These are phyloP conservation scores for Diaporthe longicolla DNA, from an alignment of 2,329 filamentous ascomycete genomes.

Conservation along the genomic window DNA sequence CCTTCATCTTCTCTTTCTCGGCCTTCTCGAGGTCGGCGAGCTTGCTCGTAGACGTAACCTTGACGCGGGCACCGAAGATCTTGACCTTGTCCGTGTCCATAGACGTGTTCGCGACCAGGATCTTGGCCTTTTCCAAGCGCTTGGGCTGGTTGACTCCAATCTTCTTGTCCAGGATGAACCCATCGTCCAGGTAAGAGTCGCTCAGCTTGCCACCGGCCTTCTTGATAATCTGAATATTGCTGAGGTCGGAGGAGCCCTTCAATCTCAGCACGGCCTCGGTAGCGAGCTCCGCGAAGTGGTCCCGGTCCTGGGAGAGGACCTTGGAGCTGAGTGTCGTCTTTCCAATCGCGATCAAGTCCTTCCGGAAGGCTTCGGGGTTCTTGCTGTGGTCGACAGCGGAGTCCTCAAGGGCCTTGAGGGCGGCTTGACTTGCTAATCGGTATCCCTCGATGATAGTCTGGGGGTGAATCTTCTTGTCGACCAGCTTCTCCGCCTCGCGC, in stretches of 20 bases:
- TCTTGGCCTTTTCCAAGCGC: slow-evolving; percentile 97
- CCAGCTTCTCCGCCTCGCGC: slow-evolving; percentile 95
- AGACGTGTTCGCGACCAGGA: slow-evolving; percentile 95
- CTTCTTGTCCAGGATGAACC: slow-evolving; percentile 99
- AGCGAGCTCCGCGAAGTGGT: slow-evolving; percentile 91
- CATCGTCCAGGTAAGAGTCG: slow-evolving; percentile 97
- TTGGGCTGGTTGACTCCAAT: slow-evolving; percentile 99
- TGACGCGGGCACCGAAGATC: slow-evolving; percentile 97
- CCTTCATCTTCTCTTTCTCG: slow-evolving; percentile 99
- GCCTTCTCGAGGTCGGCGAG: slow-evolving; percentile 98
- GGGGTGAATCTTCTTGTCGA: slow-evolving; percentile 98
- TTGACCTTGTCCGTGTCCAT: slow-evolving; percentile 99
- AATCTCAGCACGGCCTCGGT: slow-evolving; percentile 92
- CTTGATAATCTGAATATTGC: slow-evolving; percentile 99
- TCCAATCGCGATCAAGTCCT: slow-evolving; percentile 91
- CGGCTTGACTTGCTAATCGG: slow-evolving; percentile 94
- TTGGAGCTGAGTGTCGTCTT: slow-evolving; percentile 97
- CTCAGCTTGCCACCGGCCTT: slow-evolving; percentile 98
- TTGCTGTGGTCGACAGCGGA: slow-evolving; percentile 92
- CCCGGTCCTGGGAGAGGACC: slow-evolving; percentile 92
- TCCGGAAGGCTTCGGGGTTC: slow-evolving; percentile 85
- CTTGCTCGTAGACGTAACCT: slow-evolving; percentile 96
- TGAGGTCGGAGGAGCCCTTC: slow-evolving; percentile 91
- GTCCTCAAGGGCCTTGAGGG: slow-evolving; percentile 85
- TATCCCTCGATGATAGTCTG: slow-evolving; percentile 99